Percentiles rank a stretch among this genome's conserved stretches.
phyloP scores from a whole-genome alignment of 371 early-diverging fungal genomes.

The Apophysomyces elegans region DNA sequence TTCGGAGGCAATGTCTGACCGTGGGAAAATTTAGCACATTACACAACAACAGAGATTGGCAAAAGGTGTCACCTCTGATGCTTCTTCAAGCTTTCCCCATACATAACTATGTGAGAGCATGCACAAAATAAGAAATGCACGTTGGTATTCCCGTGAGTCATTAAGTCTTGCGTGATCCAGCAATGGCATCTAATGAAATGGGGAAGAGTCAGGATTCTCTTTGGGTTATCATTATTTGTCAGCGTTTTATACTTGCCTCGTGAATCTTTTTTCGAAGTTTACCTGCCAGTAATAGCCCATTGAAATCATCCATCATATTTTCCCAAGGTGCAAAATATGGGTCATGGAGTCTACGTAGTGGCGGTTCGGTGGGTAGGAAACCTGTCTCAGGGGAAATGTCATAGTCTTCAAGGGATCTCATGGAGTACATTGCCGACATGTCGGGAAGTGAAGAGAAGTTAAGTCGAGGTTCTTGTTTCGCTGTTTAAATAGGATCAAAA shows the following conservation, averaged over 20 bases:
- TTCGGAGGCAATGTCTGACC: constrained; percentile 75
- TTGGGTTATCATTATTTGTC: not conserved
- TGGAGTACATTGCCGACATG: constrained; percentile 24
- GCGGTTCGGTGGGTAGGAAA: constrained; percentile 82
- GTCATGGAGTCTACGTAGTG: constrained; percentile 71
- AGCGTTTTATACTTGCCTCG: constrained; percentile 55
- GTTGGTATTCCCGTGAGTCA: constrained; percentile 72
- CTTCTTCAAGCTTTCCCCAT: constrained; percentile 84
- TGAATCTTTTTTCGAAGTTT: constrained; percentile 71
- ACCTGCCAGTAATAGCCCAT: constrained; percentile 79
- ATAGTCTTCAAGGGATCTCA: constrained; percentile 73
- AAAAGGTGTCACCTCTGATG: constrained; percentile 63
- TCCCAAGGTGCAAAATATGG: constrained; percentile 93
- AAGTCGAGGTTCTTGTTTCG: not conserved
- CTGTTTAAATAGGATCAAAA: constrained; percentile 6
- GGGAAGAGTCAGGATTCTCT: constrained; percentile 9
- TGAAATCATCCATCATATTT: constrained; percentile 75
- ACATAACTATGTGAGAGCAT: constrained; percentile 92
- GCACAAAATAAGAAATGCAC: constrained; percentile 86
- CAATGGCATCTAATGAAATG: constrained; percentile 67
- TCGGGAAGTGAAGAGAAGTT: constrained; percentile 5
- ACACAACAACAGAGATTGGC: constrained; percentile 16
- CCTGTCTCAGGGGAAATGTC: constrained; percentile 87
- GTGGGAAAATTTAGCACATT: constrained; percentile 32
- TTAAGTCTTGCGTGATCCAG: constrained; percentile 66